Base-by-base conservation (phyloP, 805 yeast genomes). In the Metschnikowia orientalis region DNA sequence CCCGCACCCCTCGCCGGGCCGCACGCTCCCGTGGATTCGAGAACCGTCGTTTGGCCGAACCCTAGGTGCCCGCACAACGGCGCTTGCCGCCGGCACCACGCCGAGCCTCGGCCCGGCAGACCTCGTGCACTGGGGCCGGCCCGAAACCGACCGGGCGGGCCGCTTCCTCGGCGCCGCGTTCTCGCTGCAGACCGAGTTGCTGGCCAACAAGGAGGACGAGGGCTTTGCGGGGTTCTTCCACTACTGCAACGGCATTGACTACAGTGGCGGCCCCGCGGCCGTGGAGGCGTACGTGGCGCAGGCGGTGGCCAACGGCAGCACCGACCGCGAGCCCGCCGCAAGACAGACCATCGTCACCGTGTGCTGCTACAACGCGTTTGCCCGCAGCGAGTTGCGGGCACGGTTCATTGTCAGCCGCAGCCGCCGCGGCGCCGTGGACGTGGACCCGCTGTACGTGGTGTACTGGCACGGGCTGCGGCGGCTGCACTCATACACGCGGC, bases 291-390 rank as follows among this genome's bases (percentile, higher is more conserved):
- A 65, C 35, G 41, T 61, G 5, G 11, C 23, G 18, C 2, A 12
- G 6, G 26, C 18, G 10, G 18, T n/a, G 18, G 34, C 32, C 8
- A 40, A 31, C 17, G 30, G 26, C 7, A 8, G 13, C 7, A 13
- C 33, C 14, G 30, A 30, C 6, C 43, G 45, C 21, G 19, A 24
- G 4, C 28, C 30, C 26, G 21, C 51, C 54, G 19, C 48, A 51
- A 11, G 50, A 36, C 41, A 58, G 47, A 40, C 71, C 28, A 53
- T 54, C 30, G 72, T 72, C 14, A 78, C 86, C 0, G 77, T 69
- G 43, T 81, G 87, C 54, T 58, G 79, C 10, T 86, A 78, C 61
- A 89, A 92, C 56, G 69, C 81, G 12, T 85, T 92, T 49, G 63
- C 77, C 23, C 71, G 71, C 35, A 71, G 81, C 4, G 98, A 90